Percentiles rank a stretch among this genome's conserved stretches.
These are phyloP conservation scores for Aspergillus diversus DNA, from an alignment of 495 filamentous ascomycete species.

Conservation along the genomic window DNA sequence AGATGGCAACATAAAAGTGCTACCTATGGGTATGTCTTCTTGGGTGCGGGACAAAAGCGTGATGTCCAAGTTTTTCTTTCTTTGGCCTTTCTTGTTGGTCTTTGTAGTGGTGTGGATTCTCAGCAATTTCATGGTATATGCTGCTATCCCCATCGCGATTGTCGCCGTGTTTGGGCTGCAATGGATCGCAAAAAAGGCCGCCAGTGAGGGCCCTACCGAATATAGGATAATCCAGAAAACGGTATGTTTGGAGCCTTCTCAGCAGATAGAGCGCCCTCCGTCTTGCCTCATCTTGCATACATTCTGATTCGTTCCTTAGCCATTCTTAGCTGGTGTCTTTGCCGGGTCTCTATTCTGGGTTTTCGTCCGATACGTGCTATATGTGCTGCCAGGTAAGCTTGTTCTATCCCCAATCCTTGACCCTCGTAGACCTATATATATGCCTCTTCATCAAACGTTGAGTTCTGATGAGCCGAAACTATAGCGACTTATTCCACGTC, in stretches of 20 bases:
- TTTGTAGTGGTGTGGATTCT: slow-evolving; percentile 71
- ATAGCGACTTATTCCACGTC: slow-evolving; percentile 65
- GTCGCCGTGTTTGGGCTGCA: slow-evolving; percentile 72
- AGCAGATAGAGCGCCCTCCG: no score
- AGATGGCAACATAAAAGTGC: slow-evolving; percentile 68
- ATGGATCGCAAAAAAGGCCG: slow-evolving; percentile 73
- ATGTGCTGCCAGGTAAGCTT: slow-evolving; percentile 69
- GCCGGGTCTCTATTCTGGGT: slow-evolving; percentile 84
- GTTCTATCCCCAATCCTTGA: neutral
- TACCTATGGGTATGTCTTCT: slow-evolving; percentile 53
- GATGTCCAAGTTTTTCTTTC: slow-evolving; percentile 86
- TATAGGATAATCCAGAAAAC: slow-evolving; percentile 89
- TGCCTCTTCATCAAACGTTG: no score
- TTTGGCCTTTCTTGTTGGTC: slow-evolving; percentile 81
- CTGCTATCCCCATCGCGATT: slow-evolving; percentile 71
- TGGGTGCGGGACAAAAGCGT: slow-evolving; percentile 75
- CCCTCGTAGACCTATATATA: no score
- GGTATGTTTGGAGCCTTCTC: slow-evolving; percentile 49
- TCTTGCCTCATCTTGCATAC: neutral
- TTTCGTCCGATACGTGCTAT: slow-evolving; percentile 72
- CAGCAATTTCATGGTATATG: slow-evolving; percentile 71
- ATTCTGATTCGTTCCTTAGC: slow-evolving; percentile 51
- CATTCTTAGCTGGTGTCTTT: slow-evolving; percentile 92
- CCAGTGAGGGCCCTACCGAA: slow-evolving; percentile 79
- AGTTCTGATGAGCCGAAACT: slow-evolving; percentile 14